phyloP scores from a whole-genome alignment of 441 rosid genomes.

The Syzygium malaccense region DNA sequence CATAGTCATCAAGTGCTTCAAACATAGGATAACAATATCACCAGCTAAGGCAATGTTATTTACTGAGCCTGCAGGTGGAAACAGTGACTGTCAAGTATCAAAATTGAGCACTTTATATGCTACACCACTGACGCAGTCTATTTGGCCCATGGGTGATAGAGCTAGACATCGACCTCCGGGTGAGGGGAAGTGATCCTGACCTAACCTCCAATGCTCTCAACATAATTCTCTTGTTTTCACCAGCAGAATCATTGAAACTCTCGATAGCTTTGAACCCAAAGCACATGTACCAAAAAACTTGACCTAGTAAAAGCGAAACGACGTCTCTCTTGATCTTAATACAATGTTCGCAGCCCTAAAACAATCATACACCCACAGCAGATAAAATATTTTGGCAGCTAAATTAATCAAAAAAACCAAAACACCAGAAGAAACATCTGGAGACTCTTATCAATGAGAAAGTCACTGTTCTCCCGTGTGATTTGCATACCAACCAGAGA shows the following conservation, averaged over 20 bases:
- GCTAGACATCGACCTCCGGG: not conserved
- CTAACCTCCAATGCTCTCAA: not conserved
- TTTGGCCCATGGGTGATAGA: not conserved
- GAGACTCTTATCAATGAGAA: not conserved
- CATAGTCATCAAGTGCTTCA: constrained; percentile 49
- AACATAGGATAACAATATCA: constrained; percentile 50
- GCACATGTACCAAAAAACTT: not conserved
- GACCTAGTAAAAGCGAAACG: not conserved
- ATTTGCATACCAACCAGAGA: not conserved
- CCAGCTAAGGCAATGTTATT: constrained; percentile 33
- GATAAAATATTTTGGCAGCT: not conserved
- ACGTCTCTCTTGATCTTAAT: not conserved
- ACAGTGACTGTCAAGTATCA: not conserved
- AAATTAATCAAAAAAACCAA: not conserved
- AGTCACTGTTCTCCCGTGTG: not conserved
- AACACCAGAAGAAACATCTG: not conserved
- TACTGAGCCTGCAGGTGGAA: constrained; percentile 50
- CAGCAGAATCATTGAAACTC: not conserved
- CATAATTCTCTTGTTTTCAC: not conserved
- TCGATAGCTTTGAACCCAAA: not conserved
- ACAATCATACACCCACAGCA: too few species aligned
- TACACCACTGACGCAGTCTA: not conserved
- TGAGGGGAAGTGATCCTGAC: not conserved
- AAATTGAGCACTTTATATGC: not conserved
- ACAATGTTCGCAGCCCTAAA: too few species aligned